Base-by-base conservation (phyloP, 176 grass and related monocot genomes). In the Leersia perrieri region DNA sequence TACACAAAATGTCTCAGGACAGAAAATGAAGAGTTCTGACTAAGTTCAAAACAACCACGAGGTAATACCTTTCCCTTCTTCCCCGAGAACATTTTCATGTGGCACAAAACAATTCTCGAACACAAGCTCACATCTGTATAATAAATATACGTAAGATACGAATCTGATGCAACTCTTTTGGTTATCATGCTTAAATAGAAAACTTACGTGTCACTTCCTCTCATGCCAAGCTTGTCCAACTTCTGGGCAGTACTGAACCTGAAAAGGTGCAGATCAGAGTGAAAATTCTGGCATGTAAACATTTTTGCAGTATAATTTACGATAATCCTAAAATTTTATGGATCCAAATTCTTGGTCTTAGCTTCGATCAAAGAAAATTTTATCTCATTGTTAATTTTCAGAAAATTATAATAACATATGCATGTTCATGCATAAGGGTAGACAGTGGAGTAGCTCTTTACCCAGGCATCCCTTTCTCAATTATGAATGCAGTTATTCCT, bases 71-170 rank as follows among this genome's bases (percentile, higher is more conserved):
- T 98, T 94, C 35, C 95, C 95, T 93, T 91, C 92, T 70, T 91
- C 58, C 0, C 92, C 95, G 20, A 98, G 90, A 58, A 98, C 63
- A 76, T 98, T 95, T 86, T 98, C 92, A 11, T 89, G 77, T 40
- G 92, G 92, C 78, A 98, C 92, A 87, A 98, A 98, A 82, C 95
- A 98, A 66, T 98, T 98, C 81, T 98, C 92, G 60, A 98, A 98
- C 29, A 98, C 95, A 85, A 98, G 95, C 75, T 98, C 92, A 51
- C 95, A 98, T 86, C 95, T 98, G 86, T 33, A 82, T 70, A 64
- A 11, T 31, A 80, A 55, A 81, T 61, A 61, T 53, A n/a, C 70
- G 28, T 84, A 26, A 84, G 60, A 31, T 36, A 22, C 22, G 42
- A 38, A 27, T 18, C 32, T 41, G 42, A 0, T 28, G 25, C 14